These are phyloP conservation scores for Hypomyces perniciosus DNA, from an alignment of 2,329 filamentous ascomycete species.

Conservation along the genomic window DNA sequence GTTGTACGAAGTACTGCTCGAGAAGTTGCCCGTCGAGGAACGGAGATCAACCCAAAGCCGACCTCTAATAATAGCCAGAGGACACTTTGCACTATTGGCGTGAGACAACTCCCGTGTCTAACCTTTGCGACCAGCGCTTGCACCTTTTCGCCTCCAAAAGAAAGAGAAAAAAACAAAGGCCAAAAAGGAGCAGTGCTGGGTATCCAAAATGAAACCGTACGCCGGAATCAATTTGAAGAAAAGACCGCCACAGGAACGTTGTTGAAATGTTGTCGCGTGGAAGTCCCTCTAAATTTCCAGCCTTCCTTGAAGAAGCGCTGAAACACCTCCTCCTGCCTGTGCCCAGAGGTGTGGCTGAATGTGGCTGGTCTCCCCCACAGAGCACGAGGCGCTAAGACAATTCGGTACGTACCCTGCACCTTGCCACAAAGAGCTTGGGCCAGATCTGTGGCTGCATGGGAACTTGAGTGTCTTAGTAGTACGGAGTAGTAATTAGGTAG, in stretches of 20 bases:
- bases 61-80: constrained; percentile 16
- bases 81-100: constrained; percentile 23
- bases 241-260: background rate
- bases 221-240: background rate
- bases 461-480: background rate
- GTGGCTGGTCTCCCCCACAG: constrained; percentile 2
- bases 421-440: background rate
- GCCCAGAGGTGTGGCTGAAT: constrained; percentile 7
- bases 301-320: background rate
- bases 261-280: background rate
- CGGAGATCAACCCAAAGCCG: background rate
- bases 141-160: background rate
- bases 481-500: background rate
- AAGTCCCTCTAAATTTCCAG: background rate
- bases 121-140: constrained; percentile 9
- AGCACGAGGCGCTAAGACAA: constrained; percentile 1
- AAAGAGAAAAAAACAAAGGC: background rate
- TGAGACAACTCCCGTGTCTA: background rate
- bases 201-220: background rate
- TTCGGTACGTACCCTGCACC: background rate
- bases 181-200: background rate
- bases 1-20: no score
- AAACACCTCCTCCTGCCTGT: background rate
- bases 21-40: background rate
- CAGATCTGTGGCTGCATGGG: constrained; percentile 3